Evolutionary conservation across 768 basidiomycete species (phyloP).

Genomic region (Rhizopogon salebrosus): DNA sequence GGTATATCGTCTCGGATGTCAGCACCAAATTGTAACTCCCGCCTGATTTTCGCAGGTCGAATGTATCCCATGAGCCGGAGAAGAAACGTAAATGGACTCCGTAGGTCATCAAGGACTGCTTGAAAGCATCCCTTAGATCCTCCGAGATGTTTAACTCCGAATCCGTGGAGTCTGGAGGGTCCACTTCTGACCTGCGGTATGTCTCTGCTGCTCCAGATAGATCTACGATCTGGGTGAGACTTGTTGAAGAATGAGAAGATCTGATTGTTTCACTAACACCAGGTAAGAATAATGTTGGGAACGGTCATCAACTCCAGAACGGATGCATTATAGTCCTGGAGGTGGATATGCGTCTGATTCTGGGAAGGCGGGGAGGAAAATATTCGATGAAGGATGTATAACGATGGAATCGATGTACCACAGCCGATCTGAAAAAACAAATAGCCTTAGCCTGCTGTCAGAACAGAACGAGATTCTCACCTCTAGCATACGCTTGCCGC

Average conservation of each 20-base stretch:
- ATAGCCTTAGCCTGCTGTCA: neutral
- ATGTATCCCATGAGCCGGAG: slow-evolving; percentile 74
- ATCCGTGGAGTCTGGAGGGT: slow-evolving; percentile 26
- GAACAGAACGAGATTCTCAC: slow-evolving; percentile 30
- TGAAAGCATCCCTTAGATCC: slow-evolving; percentile 61
- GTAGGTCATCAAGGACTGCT: slow-evolving; percentile 44
- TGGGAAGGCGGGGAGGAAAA: slow-evolving; percentile 33
- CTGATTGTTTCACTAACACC: slow-evolving; percentile 56
- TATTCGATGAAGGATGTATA: slow-evolving; percentile 63
- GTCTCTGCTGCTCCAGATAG: slow-evolving; percentile 50
- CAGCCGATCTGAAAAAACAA: slow-evolving; percentile 70
- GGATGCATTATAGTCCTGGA: slow-evolving; percentile 90
- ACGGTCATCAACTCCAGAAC: slow-evolving; percentile 76
- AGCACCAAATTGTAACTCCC: slow-evolving; percentile 66
- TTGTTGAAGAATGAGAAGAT: neutral
- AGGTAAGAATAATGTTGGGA: slow-evolving; percentile 72
- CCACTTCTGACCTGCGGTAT: slow-evolving; percentile 35
- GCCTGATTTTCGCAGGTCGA: slow-evolving; percentile 30
- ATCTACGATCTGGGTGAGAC: slow-evolving; percentile 35
- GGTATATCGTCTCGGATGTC: slow-evolving; percentile 93
- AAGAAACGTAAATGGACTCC: slow-evolving; percentile 69
- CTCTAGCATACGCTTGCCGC: slow-evolving; percentile 65
- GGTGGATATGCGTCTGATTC: slow-evolving; percentile 51
- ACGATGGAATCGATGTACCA: slow-evolving; percentile 83
- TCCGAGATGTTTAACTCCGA: slow-evolving; percentile 61